A percentile compares a stretch with the other conserved stretches of the same genome.
phyloP scores from a whole-genome alignment of 2,329 filamentous ascomycete genomes.

The Paecilomyces formosus region DNA sequence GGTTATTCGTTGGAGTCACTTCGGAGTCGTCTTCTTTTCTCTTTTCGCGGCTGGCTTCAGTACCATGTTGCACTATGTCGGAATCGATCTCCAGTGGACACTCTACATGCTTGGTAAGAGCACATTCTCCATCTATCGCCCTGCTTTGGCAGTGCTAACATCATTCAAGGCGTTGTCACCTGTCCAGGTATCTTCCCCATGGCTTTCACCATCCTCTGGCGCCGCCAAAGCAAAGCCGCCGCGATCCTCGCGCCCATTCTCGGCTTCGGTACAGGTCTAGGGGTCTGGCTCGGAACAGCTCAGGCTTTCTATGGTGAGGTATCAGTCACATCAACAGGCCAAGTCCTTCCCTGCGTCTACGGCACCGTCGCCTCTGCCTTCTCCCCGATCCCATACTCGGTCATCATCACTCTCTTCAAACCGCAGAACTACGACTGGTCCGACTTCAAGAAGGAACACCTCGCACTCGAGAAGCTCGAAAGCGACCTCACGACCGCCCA shows the following conservation, averaged over 20 bases:
- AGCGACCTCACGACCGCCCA: constrained; percentile 15
- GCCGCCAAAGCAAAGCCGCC: constrained; percentile 41
- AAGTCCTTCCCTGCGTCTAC: constrained; percentile 45
- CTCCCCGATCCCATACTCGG: constrained; percentile 45
- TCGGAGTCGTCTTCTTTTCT: constrained; percentile 47
- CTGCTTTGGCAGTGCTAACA: not conserved
- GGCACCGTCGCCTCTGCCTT: constrained; percentile 48
- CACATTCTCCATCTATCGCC: not conserved
- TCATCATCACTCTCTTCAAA: constrained; percentile 40
- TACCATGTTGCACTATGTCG: constrained; percentile 47
- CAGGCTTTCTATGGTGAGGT: constrained; percentile 41
- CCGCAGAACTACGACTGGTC: constrained; percentile 38
- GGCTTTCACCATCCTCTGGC: constrained; percentile 47
- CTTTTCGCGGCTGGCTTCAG: constrained; percentile 46
- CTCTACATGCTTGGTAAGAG: constrained; percentile 44
- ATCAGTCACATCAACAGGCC: constrained; percentile 41
- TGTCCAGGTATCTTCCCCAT: constrained; percentile 50
- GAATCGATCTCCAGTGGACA: constrained; percentile 48
- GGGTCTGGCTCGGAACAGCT: constrained; percentile 47
- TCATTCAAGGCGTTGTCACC: constrained; percentile 39
- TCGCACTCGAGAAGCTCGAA: constrained; percentile 19
- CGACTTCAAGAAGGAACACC: constrained; percentile 27
- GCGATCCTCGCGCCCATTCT: constrained; percentile 45
- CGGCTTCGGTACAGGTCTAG: constrained; percentile 45
- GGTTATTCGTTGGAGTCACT: constrained; percentile 46